phyloP scores from a whole-genome alignment of 2,329 filamentous ascomycete species.

The Talaromyces verruculosus region DNA sequence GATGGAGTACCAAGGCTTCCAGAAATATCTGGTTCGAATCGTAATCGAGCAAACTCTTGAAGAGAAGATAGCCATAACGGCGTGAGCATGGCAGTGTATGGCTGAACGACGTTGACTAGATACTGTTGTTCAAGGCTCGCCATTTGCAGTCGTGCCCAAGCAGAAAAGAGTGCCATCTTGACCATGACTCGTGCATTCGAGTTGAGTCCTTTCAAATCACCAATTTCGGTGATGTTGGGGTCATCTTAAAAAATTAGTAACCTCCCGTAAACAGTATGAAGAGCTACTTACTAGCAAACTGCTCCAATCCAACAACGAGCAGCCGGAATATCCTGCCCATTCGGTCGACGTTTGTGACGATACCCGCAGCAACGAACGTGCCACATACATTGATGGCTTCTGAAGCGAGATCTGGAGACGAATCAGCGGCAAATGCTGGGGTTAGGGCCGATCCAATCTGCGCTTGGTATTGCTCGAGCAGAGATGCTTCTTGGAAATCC shows the following conservation, averaged over 20 bases:
- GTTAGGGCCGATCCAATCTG: slow-evolving; percentile 97
- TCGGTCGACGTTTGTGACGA: slow-evolving; percentile 95
- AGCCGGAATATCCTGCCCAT: slow-evolving; percentile 98
- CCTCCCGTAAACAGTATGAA: not conserved
- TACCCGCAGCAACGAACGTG: slow-evolving; percentile 95
- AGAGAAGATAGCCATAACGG: slow-evolving; percentile 92
- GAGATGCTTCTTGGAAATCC: slow-evolving; percentile 93
- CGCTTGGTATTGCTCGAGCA: slow-evolving; percentile 96
- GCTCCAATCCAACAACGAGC: slow-evolving; percentile 84
- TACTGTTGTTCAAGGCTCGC: slow-evolving; percentile 91
- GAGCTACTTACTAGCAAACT: slow-evolving; percentile 66
- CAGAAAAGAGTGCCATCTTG: slow-evolving; percentile 93
- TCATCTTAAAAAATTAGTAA: slow-evolving; percentile 51
- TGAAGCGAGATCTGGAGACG: slow-evolving; percentile 89
- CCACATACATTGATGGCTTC: slow-evolving; percentile 97
- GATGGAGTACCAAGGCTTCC: slow-evolving; percentile 80
- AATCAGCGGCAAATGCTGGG: slow-evolving; percentile 92
- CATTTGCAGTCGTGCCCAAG: slow-evolving; percentile 95
- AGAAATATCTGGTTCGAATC: slow-evolving; percentile 96
- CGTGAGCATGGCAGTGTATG: slow-evolving; percentile 84
- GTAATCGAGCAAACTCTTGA: slow-evolving; percentile 85
- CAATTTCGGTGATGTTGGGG: slow-evolving; percentile 79
- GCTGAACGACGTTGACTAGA: slow-evolving; percentile 80
- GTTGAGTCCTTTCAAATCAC: slow-evolving; percentile 86
- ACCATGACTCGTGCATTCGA: slow-evolving; percentile 98